Base-by-base conservation (phyloP, 2,329 filamentous ascomycete species). In the Scolecobasidium constrictum region DNA sequence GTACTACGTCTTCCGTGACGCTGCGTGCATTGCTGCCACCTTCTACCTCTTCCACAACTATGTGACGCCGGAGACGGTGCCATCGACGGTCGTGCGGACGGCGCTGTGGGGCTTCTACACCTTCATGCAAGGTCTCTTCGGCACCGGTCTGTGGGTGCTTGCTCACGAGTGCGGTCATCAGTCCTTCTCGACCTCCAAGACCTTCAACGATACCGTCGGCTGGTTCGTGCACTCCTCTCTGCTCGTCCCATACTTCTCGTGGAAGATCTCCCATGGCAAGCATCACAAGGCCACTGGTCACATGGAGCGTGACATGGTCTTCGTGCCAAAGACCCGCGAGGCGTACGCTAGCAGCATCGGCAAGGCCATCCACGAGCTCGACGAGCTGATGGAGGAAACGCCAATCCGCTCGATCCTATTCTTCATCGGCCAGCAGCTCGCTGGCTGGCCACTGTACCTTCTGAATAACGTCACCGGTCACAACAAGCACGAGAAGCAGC, bases 251-350 rank as follows among this genome's bases (percentile, higher is more conserved):
- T 98, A 96, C 72, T 98, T 95, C 72, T 94, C 86, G 61, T 98
- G 92, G 92, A 94, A 98, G 71, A 88, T 96, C 67, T 94, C 87
- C 52, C 92, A 98, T 71, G 84, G 86, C 71, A 94, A 94, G 78
- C 92, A 98, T 73, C 92, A 98, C 83, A 96, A 96, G 77, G 87
- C 88, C 50, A 98, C 92, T 31, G 92, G 88, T 55, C 78, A 98
- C 73, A 81, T 98, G 68, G 87, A 93, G 68, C 86, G 90, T 53
- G 92, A 98, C 67, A 98, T 98, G 92, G 92, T 96, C 49, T 96
- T 95, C 62, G 73, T 96, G n/a, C 92, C 92, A 47, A 86, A 86
- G 67, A 94, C 87, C 44, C 81, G 88, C 46, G 78, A 92, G 52
- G 68, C 83, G 60, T 88, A 84, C 57, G 86, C 87, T 51, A 73